phyloP scores from a whole-genome alignment of 148 eudicot species.

The Silene conica region DNA sequence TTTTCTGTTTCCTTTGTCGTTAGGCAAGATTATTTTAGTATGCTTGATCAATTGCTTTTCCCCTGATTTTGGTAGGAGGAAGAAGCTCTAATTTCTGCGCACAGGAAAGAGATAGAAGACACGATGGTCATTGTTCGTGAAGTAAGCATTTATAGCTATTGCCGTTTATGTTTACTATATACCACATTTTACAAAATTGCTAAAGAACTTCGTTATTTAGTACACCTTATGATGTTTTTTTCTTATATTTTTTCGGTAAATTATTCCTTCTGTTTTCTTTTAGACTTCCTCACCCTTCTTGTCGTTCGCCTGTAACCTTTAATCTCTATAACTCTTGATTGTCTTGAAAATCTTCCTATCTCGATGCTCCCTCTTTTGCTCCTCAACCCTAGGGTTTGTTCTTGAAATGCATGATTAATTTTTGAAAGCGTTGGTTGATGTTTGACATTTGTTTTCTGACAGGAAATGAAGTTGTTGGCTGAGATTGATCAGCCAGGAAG shows the following conservation, averaged over 20 bases:
- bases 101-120: constrained; percentile 97
- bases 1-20: background rate
- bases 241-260: no score
- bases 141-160: constrained; percentile 42
- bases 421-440: background rate
- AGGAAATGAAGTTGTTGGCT: constrained; percentile 99
- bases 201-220: no score
- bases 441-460: constrained; percentile 18
- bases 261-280: no score
- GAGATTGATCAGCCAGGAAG: constrained; percentile 99
- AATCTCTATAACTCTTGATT: no score
- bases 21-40: background rate
- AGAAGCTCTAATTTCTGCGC: constrained; percentile 91
- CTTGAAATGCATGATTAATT: background rate
- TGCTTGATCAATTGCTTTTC: background rate
- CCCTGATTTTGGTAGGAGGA: constrained; percentile 63
- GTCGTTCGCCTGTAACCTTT: no score
- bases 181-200: background rate
- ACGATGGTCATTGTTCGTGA: constrained; percentile 99
- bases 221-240: no score
- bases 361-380: no score
- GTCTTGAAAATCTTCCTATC: no score
- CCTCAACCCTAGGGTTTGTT: background rate
- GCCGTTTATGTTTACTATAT: background rate
- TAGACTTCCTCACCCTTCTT: no score